Conservation (phyloP, 1,139 yeast species). For the Suhomyces ambrosiae region DNA sequence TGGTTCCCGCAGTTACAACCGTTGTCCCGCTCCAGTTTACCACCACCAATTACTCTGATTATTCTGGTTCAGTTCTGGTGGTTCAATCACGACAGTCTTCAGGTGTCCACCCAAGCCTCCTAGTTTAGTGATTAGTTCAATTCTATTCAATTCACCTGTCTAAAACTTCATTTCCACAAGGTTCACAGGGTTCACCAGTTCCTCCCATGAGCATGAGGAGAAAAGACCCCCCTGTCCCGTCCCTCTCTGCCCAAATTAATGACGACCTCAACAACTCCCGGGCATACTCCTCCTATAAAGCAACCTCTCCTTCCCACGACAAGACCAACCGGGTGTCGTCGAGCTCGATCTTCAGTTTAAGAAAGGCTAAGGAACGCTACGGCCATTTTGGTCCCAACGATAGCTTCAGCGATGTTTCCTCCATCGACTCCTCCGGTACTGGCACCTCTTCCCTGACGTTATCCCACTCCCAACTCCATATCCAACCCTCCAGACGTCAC, state of each 20-base stretch:
- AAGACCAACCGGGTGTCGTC: constrained; percentile 33
- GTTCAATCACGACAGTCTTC: too few relatives aligned
- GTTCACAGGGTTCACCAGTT: too few relatives aligned
- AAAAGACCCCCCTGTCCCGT: too few relatives aligned
- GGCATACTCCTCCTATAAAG: constrained; percentile 26
- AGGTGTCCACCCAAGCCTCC: too few relatives aligned
- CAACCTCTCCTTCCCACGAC: constrained; percentile 12
- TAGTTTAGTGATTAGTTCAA: too few relatives aligned
- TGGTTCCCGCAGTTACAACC: too few relatives aligned
- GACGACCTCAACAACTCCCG: constrained; percentile 39
- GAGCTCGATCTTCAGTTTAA: constrained; percentile 43
- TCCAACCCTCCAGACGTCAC: constrained; percentile 11
- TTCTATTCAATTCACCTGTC: too few relatives aligned
- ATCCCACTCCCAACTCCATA: constrained; percentile 4
- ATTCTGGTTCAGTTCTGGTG: too few relatives aligned
- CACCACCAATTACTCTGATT: too few relatives aligned
- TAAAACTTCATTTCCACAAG: too few relatives aligned
- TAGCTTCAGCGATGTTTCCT: constrained; percentile 36
- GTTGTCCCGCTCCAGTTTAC: too few relatives aligned
- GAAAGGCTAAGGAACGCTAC: constrained; percentile 27
- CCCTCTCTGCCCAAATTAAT: constrained; percentile 26
- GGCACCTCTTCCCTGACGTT: constrained; percentile 10
- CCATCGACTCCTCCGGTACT: constrained; percentile 39
- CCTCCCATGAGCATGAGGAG: constrained; percentile 16
- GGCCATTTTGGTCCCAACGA: constrained; percentile 30